These are phyloP conservation scores for Geotrichum armillariae DNA, from an alignment of 1,139 yeast species.

Conservation along the genomic window DNA sequence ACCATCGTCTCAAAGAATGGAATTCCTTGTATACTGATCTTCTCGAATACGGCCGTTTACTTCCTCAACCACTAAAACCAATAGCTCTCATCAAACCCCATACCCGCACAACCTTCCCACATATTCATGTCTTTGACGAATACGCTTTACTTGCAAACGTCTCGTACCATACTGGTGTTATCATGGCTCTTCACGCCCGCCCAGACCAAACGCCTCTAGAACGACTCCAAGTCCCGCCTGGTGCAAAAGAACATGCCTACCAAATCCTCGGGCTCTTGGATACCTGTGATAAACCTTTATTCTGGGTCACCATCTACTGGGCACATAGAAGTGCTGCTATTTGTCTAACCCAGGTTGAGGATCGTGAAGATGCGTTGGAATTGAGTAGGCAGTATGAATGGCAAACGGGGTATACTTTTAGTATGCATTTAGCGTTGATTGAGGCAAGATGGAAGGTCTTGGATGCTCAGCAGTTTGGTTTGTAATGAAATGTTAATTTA, in stretches of 20 bases:
- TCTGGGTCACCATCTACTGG: conserved; percentile 20
- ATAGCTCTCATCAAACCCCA: conserved; percentile 13
- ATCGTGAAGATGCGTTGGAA: conserved; percentile 20
- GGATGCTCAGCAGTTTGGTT: too few relatives aligned
- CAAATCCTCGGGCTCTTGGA: conserved; percentile 17
- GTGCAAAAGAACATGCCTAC: conserved; percentile 19
- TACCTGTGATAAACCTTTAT: conserved; percentile 17
- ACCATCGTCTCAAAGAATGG: conserved; percentile 16
- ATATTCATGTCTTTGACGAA: conserved; percentile 14
- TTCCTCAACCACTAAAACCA: conserved; percentile 21
- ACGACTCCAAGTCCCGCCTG: conserved; percentile 15
- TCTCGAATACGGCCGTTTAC: conserved; percentile 12
- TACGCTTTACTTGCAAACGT: conserved; percentile 15
- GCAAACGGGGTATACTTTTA: conserved; percentile 21
- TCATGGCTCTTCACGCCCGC: conserved; percentile 12
- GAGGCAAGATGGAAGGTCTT: conserved; percentile 19
- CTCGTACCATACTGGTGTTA: conserved; percentile 18
- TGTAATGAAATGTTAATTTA: too few relatives aligned
- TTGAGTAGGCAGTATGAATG: conserved; percentile 22
- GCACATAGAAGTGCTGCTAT: conserved; percentile 18
- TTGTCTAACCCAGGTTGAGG: conserved; percentile 16
- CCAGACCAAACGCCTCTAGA: conserved; percentile 13
- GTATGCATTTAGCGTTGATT: conserved; percentile 14
- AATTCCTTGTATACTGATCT: conserved; percentile 14
- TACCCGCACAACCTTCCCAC: conserved; percentile 5